Conservation (phyloP, 106 monocot genomes). For the Dioscorea alata region DNA sequence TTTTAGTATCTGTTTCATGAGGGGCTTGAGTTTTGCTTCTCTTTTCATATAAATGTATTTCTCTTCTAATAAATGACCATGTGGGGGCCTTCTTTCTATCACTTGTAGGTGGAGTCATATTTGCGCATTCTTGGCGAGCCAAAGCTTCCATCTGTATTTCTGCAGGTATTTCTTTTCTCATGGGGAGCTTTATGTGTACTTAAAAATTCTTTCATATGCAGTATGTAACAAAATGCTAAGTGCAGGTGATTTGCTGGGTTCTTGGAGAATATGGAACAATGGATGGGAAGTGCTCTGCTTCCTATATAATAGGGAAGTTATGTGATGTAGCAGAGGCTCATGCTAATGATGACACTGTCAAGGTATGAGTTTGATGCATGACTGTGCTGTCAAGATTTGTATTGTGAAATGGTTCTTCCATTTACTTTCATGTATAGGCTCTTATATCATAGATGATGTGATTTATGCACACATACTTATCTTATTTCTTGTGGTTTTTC, state of each 20-base stretch:
- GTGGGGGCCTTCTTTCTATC: not conserved
- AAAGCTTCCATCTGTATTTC: conserved; percentile 89
- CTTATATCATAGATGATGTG: too few relatives aligned
- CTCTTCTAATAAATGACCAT: too few relatives aligned
- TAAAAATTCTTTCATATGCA: not conserved
- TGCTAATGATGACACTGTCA: conserved; percentile 70
- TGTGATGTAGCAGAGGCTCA: conserved; percentile 92
- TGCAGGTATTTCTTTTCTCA: conserved; percentile 60
- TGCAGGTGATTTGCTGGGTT: conserved; percentile 98
- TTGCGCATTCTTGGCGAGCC: conserved; percentile 86
- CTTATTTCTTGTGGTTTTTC: not conserved
- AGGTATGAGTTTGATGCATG: conserved; percentile 31
- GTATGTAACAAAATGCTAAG: conserved; percentile 2
- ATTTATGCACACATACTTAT: too few relatives aligned
- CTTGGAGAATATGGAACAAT: conserved; percentile 96
- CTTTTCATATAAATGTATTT: too few relatives aligned
- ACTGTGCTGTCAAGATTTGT: too few relatives aligned
- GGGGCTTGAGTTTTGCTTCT: too few relatives aligned
- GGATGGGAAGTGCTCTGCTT: conserved; percentile 90
- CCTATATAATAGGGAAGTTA: conserved; percentile 86
- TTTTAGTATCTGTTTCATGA: too few relatives aligned
- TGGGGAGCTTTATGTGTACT: conserved; percentile 1
- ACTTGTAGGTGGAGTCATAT: conserved; percentile 83
- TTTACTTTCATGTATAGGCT: too few relatives aligned
- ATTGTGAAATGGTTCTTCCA: too few relatives aligned